Conservation (phyloP, 176 grass and related monocot genomes). For the Phoenix roebelenii region DNA sequence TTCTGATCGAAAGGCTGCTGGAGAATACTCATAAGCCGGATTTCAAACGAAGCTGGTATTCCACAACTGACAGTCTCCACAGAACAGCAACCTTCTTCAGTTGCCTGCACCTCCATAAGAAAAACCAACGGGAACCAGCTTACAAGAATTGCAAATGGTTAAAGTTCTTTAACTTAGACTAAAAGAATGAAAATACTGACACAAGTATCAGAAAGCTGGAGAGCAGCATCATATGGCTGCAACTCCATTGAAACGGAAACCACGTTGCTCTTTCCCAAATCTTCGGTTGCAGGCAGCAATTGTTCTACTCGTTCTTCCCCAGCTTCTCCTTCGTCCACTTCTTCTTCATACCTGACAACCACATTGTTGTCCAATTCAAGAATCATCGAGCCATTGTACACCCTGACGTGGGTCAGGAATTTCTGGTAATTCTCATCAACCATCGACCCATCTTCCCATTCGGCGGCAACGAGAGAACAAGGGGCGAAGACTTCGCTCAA, state of each 20-base stretch:
- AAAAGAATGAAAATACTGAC: too few relatives aligned
- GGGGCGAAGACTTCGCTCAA: background rate
- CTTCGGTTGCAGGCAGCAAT: background rate
- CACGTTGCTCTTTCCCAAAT: background rate
- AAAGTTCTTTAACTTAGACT: too few relatives aligned
- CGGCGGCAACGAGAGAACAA: background rate
- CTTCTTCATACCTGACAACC: conserved; percentile 21
- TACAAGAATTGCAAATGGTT: too few relatives aligned
- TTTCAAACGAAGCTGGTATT: conserved; percentile 50
- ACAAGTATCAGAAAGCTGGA: background rate
- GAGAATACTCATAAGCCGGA: conserved; percentile 39
- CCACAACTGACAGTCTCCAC: conserved; percentile 20
- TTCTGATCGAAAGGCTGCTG: conserved; percentile 28
- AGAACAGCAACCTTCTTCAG: conserved; percentile 22
- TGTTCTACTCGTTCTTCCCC: background rate
- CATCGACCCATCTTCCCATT: background rate
- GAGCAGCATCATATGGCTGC: background rate
- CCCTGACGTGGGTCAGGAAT: conserved; percentile 36
- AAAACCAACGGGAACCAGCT: background rate
- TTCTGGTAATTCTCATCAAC: conserved; percentile 42
- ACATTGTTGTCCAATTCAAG: conserved; percentile 24
- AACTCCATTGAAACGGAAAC: background rate
- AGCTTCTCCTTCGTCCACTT: background rate
- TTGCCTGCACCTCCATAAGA: background rate
- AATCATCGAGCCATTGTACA: conserved; percentile 30